Percentiles rank a stretch among this genome's conserved stretches.
Conservation (phyloP, 2,329 filamentous ascomycete species). For the Cercospora sojina region DNA sequence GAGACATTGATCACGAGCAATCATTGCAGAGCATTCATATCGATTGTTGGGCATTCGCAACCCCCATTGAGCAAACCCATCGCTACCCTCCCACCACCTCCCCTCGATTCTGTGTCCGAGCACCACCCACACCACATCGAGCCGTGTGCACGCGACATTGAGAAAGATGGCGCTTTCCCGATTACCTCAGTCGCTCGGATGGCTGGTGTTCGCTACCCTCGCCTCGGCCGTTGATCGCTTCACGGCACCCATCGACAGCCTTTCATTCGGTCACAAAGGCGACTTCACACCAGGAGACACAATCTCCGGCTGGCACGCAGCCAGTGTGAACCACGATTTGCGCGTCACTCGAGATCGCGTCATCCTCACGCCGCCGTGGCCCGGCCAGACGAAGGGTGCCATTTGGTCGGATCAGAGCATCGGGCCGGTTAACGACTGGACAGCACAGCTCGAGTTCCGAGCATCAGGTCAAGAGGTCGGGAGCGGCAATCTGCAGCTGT, state of each 20-base stretch:
- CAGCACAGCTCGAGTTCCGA: slow-evolving; percentile 81
- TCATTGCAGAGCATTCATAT: background rate
- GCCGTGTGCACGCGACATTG: background rate
- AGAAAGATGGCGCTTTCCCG: background rate
- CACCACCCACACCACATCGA: background rate
- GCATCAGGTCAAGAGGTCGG: slow-evolving; percentile 81
- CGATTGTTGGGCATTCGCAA: background rate
- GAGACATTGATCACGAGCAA: background rate
- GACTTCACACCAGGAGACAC: slow-evolving; percentile 64
- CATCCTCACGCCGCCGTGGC: slow-evolving; percentile 83
- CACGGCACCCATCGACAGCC: slow-evolving; percentile 31
- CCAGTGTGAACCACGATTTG: slow-evolving; percentile 56
- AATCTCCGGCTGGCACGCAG: slow-evolving; percentile 57
- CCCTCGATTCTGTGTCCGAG: background rate
- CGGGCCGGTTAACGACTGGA: slow-evolving; percentile 63
- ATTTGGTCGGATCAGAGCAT: slow-evolving; percentile 69
- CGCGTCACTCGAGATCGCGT: slow-evolving; percentile 80
- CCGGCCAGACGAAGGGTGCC: slow-evolving; percentile 80
- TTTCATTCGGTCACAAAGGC: slow-evolving; percentile 72
- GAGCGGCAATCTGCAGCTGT: slow-evolving; percentile 87
- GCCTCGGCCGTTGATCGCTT: slow-evolving; percentile 24
- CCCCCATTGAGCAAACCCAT: background rate
- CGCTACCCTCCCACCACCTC: background rate
- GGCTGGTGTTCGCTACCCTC: slow-evolving; percentile 29
- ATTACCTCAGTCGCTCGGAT: slow-evolving; percentile 24